A percentile compares a stretch with the other conserved stretches of the same genome.
Evolutionary conservation across 139 green algal species (phyloP).

Genomic region (Chlorella sp.): DNA sequence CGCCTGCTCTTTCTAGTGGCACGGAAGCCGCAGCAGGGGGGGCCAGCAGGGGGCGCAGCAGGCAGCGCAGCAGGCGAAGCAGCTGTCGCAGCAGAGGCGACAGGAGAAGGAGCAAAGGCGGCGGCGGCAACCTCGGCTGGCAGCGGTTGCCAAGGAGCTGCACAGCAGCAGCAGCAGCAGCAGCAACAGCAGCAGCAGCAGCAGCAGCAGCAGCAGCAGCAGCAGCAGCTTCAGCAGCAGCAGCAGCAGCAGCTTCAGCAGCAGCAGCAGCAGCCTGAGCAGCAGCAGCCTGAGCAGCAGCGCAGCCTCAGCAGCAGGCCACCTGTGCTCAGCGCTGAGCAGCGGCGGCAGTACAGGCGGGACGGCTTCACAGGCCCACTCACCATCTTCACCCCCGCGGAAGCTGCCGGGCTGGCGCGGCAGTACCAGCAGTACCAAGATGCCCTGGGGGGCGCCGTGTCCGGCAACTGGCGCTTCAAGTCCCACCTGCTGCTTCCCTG

Average conservation of each 20-base stretch:
- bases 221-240: background rate
- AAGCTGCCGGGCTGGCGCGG: background rate
- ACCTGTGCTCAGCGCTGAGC: background rate
- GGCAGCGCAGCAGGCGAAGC: background rate
- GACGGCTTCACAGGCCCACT: constrained; percentile 10
- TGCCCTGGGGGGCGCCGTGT: background rate
- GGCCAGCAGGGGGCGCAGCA: background rate
- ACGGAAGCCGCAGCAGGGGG: background rate
- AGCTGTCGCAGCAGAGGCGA: background rate
- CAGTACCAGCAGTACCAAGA: background rate
- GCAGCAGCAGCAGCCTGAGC: background rate
- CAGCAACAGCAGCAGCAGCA: background rate
- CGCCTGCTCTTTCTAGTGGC: constrained; percentile 35
- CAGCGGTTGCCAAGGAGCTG: no score
- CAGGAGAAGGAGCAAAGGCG: background rate
- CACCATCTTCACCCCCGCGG: background rate
- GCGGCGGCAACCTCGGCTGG: background rate
- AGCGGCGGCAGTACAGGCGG: background rate
- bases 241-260: constrained; percentile 1
- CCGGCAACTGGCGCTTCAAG: constrained; percentile 35
- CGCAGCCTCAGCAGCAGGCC: background rate
- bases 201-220: constrained; percentile 2
- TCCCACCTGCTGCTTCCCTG: constrained; percentile 37
- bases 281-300: background rate
- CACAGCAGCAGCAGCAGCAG: background rate